Evolutionary conservation across 1,284 basidiomycete genomes (phyloP), one percentile per base, ranked within the genome.

Genomic region (Apiotrichum porosum): DNA sequence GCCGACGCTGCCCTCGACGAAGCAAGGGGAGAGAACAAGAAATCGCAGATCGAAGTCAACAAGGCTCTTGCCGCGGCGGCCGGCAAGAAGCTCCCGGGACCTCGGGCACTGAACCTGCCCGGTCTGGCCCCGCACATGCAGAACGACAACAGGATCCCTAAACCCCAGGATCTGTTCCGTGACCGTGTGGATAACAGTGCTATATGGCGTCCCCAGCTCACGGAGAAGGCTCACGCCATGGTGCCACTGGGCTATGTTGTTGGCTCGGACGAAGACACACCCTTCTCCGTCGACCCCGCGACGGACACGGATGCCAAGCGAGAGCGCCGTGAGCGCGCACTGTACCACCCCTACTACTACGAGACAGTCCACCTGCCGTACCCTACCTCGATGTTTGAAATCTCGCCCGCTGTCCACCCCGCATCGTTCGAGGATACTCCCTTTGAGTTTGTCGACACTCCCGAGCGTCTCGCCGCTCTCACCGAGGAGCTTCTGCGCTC

Each of bases 1-100:
- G 86, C 90, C 5, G 88, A 95, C 66, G 83, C 82, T 4, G 83
- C 82, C 54, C 70, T 97, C 32, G 92, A 97, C 63, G 81, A 87
- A 53, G 81, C 81, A 56, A 75, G 83, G 15, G 91, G 91, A 2
- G 78, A 79, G 57, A 80, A 77, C 46, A 88, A 84, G 64, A 78
- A 82, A n/a, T 63, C 72, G 6, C 69, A 62, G 2, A 69, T 73
- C 12, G 54, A 61, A 24, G 52, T 70, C 47, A 63, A 64, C 28
- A 52, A 61, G 13, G 28, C 48, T 8, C 18, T 61, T 1, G 58
- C 46, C 14, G 62, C 62, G 9, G 40, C 56, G 26, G 62, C 63
- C 5, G 44, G 57, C 17, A 40, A 41, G 34, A 50, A 50, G 68
- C 54, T 65, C 32, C 64, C 60, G 6, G 61, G 65, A 10, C 66